Evolutionary conservation across 2,329 filamentous ascomycete genomes (phyloP), one percentile per base, ranked within the genome.

Genomic region (Ascochyta pisi): DNA sequence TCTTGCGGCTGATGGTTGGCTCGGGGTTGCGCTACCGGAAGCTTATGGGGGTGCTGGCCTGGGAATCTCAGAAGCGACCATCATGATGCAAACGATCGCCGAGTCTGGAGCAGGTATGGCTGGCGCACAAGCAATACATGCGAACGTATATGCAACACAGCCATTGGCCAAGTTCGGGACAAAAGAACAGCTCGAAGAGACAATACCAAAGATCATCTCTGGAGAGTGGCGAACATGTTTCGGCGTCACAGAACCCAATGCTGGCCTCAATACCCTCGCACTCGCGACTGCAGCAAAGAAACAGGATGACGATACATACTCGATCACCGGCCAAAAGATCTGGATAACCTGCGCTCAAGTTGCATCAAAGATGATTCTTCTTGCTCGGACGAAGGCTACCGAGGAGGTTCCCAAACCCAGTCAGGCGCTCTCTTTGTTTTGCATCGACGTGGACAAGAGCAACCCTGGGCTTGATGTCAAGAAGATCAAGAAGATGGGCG

Each of bases 301-400:
- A 62, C 49, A 48, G n/a, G 83, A 86, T 19, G 84, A 84, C 0
- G 78, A 83, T 13, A 82, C 79, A 4, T 96, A 93, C 70, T 79
- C 77, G 1, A 82, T 96, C 10, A 85, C 85, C 0, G 91, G 91
- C 0, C 90, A 94, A 71, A 96, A 96, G 77, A 93, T 94, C 56
- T 96, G 91, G 91, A 96, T 95, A 50, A 91, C 90, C 0, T 93
- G 86, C 49, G 91, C 91, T 0, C 90, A 96, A 71, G 89, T 94
- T 0, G 91, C 91, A 0, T 82, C 83, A 4, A 91, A 91, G 67
- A 96, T 96, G 91, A 87, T 96, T 4, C 81, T 96, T 0, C 82
- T 96, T 0, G 90, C 90, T 0, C 84, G 91, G 1, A 96, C 91
- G 0, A 91, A 86, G 0, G 84, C 89, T 0, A 63, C 88, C 0